phyloP scores from a whole-genome alignment of 352 stramenopile genomes.

The Globisporangium solare region DNA sequence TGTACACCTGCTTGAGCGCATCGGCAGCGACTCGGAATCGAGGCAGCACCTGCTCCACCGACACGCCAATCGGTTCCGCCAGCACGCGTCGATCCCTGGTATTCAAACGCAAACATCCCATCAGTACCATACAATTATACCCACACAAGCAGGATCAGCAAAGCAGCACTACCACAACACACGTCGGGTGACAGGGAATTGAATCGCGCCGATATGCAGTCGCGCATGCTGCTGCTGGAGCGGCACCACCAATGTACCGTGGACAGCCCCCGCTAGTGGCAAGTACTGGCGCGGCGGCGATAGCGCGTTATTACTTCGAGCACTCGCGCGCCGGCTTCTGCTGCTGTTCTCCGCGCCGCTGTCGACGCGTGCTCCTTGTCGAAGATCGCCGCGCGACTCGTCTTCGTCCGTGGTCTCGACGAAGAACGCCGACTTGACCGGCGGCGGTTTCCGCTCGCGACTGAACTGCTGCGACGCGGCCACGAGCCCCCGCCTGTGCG shows the following conservation, averaged over 20 bases:
- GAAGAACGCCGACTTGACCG: constrained; percentile 54
- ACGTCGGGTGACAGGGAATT: constrained; percentile 61
- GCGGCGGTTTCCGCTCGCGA: constrained; percentile 5
- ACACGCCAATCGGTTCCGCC: constrained; percentile 29
- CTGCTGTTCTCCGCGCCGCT: not conserved
- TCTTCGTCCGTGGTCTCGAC: constrained; percentile 74
- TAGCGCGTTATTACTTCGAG: not conserved
- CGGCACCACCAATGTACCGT: constrained; percentile 13
- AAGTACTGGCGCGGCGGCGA: not conserved
- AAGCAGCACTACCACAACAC: constrained; percentile 15
- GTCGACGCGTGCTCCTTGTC: too few species aligned
- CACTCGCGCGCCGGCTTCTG: not conserved
- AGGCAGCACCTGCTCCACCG: constrained; percentile 41
- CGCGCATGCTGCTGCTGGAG: constrained; percentile 11
- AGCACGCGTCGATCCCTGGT: constrained; percentile 60
- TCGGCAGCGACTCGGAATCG: constrained; percentile 34
- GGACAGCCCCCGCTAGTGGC: constrained; percentile 1
- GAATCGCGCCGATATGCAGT: constrained; percentile 51
- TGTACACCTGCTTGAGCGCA: constrained; percentile 49
- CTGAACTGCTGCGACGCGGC: constrained; percentile 5
- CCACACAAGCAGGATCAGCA: too few species aligned
- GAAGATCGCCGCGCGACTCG: constrained; percentile 5
- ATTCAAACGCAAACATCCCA: not conserved
- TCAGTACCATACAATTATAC: too few species aligned
- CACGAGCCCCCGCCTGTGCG: not conserved